Evolutionary conservation across 768 basidiomycete genomes (phyloP).

Genomic region (Auricularia sp.): DNA sequence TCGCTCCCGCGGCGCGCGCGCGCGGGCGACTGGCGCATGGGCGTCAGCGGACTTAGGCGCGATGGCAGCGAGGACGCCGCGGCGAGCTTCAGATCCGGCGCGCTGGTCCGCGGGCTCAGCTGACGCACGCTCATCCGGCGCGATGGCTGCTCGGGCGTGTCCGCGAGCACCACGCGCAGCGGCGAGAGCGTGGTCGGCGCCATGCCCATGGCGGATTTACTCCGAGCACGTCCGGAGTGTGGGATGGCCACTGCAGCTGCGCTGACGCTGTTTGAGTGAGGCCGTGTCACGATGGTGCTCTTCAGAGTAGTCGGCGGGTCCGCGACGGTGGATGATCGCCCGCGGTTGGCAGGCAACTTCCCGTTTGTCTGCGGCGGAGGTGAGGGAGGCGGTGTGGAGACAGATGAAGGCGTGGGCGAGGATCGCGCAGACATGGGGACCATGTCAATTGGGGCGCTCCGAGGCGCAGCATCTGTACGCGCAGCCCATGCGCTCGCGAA

Average conservation of each 20-base stretch:
- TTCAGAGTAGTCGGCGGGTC: background rate
- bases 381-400: background rate
- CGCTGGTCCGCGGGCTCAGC: background rate
- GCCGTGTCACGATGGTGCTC: background rate
- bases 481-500: background rate
- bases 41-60: background rate
- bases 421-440: background rate
- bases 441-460: background rate
- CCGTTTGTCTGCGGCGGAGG: background rate
- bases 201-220: background rate
- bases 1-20: conserved; percentile 9
- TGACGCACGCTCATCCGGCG: background rate
- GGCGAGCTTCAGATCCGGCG: background rate
- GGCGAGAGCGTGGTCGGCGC: background rate
- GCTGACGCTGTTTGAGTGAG: background rate
- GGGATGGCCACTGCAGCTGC: background rate
- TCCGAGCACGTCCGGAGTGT: background rate
- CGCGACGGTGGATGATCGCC: background rate
- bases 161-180: background rate
- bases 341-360: background rate
- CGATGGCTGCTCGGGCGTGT: background rate
- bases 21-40: background rate
- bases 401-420: background rate
- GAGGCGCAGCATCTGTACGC: background rate
- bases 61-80: background rate